Base-by-base conservation (phyloP, 371 early-diverging fungal species). In the Rhizopus stolonifer region DNA sequence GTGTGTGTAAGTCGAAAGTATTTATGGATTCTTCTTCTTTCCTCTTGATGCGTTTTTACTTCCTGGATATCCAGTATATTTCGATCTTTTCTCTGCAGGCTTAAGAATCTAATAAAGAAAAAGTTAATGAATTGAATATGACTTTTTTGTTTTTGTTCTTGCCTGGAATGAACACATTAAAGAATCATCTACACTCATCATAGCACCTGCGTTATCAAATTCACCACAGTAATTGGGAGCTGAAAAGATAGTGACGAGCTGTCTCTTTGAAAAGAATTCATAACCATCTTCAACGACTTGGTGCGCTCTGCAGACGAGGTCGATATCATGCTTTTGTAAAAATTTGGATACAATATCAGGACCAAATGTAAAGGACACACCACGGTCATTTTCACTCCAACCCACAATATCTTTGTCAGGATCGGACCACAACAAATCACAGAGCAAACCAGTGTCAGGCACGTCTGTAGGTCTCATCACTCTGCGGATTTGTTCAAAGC, bases 171-270 rank as follows among this genome's bases (percentile, higher is more conserved):
- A 88, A 67, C 99, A 98, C 70, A 95, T 82, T 49, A 98, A 77
- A 36, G 93, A 88, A 55, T 93, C 90, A 60, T 92, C 92, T 15
- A 98, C 95, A 44, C 86, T 84, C 98, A 99, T 95, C 73, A 97
- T 92, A 0, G 94, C 98, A 18, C 94, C 95, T 36, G 82, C 86
- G 57, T 98, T 98, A 63, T 96, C 96, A 77, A 97, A 98, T 73
- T 98, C 98, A 43, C 98, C 99, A 70, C 99, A 99, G 64, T 98
- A 99, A 72, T 99, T 98, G 46, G 99, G 98, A 13, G 99, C 99
- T 18, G 92, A 91, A 64, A 97, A 99, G 29, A 99, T 74, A 10
- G 99, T 99, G 7, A 99, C 99, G 21, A 98, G 70, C 44, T 88
- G 86, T 42, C 95, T 82, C 61, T 94, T 89, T 50, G 91, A 91